phyloP scores from a whole-genome alignment of 108 stramenopile species.

The Cyclostephanos tholiformis region DNA sequence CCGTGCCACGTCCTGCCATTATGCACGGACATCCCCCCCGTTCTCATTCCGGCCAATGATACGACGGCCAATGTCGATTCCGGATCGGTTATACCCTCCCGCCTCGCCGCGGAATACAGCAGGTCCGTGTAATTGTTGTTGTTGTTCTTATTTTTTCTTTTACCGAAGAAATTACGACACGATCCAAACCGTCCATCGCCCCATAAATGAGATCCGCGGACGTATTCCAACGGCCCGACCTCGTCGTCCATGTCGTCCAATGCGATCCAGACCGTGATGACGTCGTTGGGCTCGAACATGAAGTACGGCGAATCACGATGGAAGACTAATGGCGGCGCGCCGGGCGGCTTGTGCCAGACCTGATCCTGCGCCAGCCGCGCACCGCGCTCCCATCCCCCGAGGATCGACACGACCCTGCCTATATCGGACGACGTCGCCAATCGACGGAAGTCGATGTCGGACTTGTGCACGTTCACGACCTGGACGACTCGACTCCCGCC shows the following conservation, averaged over 20 bases:
- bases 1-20: slow-evolving; percentile 86
- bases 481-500: slow-evolving; percentile 61
- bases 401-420: slow-evolving; percentile 60
- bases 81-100: slow-evolving; percentile 48
- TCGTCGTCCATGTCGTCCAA: slow-evolving; percentile 83
- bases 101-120: slow-evolving; percentile 57
- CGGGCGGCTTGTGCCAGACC: slow-evolving; percentile 74
- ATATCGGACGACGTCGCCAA: slow-evolving; percentile 56
- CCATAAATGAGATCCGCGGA: slow-evolving; percentile 73
- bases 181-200: slow-evolving; percentile 65
- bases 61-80: slow-evolving; percentile 49
- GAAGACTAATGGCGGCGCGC: slow-evolving; percentile 70
- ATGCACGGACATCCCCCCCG: slow-evolving; percentile 76
- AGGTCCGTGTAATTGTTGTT: slow-evolving; percentile 50
- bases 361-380: slow-evolving; percentile 86
- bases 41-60: slow-evolving; percentile 64
- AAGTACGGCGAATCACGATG: slow-evolving; percentile 89
- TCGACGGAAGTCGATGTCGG: slow-evolving; percentile 62
- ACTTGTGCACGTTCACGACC: slow-evolving; percentile 86
- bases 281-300: slow-evolving; percentile 74
- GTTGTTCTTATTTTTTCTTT: too few species aligned
- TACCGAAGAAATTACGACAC: slow-evolving; percentile 60
- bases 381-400: slow-evolving; percentile 72
- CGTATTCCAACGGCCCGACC: slow-evolving; percentile 83
- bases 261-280: slow-evolving; percentile 85